Conservation (phyloP, 1,284 basidiomycete species). For the Apiotrichum domesticum region DNA sequence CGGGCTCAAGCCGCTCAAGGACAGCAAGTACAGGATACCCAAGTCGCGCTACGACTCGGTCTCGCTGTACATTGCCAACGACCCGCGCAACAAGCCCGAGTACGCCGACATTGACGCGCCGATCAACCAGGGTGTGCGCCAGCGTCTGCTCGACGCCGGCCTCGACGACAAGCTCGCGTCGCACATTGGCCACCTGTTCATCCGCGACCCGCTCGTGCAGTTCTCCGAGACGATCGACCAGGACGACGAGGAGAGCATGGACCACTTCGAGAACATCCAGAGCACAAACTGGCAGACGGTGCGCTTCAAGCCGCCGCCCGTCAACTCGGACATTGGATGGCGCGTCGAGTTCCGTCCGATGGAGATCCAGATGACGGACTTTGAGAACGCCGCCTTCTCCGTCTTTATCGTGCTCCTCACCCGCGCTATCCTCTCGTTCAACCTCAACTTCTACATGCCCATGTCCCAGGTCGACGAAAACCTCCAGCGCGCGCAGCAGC, state of each 20-base stretch:
- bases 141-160: constrained; percentile 66
- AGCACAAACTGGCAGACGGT: constrained; percentile 99
- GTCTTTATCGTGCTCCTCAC: constrained; percentile 92
- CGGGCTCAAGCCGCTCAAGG: constrained; percentile 74
- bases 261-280: constrained; percentile 99
- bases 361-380: constrained; percentile 99
- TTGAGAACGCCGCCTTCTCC: constrained; percentile 95
- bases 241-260: constrained; percentile 77
- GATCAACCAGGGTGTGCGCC: constrained; percentile 67
- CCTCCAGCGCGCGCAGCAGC: constrained; percentile 80
- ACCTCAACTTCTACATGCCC: constrained; percentile 92
- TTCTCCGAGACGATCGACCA: constrained; percentile 92
- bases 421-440: constrained; percentile 83
- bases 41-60: constrained; percentile 98
- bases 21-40: constrained; percentile 71
- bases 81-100: constrained; percentile 78
- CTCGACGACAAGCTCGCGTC: constrained; percentile 82
- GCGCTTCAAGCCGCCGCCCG: constrained; percentile 95
- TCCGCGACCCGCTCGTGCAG: constrained; percentile 92
- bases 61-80: constrained; percentile 83
- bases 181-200: constrained; percentile 93
- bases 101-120: constrained; percentile 88
- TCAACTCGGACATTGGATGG: constrained; percentile 90
- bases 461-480: constrained; percentile 99
- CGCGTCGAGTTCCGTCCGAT: constrained; percentile 97